Percentiles rank a stretch among this genome's conserved stretches.
These are phyloP conservation scores for Xylaria intraflava DNA, from an alignment of 495 filamentous ascomycete species.

Conservation along the genomic window DNA sequence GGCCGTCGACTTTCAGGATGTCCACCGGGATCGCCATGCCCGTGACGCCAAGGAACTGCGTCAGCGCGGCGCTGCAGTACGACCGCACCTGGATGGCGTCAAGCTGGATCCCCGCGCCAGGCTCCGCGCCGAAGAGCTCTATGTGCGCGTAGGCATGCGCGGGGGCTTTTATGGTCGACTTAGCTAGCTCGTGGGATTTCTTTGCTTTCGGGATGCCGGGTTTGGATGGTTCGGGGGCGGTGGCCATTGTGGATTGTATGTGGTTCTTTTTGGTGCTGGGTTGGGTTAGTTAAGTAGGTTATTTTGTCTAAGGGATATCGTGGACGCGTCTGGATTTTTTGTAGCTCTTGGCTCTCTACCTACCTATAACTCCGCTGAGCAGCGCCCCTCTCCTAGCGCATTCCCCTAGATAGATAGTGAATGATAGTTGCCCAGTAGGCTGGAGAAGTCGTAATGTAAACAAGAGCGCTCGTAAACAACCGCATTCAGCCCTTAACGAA, in stretches of 20 bases:
- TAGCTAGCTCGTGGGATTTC: slow-evolving; percentile 30
- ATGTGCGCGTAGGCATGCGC: slow-evolving; percentile 40
- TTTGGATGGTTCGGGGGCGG: slow-evolving; percentile 14
- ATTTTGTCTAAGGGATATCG: too few relatives aligned
- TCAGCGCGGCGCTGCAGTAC: slow-evolving; percentile 64
- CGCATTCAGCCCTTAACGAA: too few relatives aligned
- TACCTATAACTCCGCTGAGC: too few relatives aligned
- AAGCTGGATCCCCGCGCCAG: slow-evolving; percentile 28
- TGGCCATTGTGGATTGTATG: slow-evolving; percentile 15
- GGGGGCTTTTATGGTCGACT: slow-evolving; percentile 30
- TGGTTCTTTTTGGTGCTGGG: background rate
- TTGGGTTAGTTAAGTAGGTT: too few relatives aligned
- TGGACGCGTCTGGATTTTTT: too few relatives aligned
- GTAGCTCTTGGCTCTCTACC: too few relatives aligned
- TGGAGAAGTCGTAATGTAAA: too few relatives aligned
- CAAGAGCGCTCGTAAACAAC: too few relatives aligned
- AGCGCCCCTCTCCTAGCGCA: too few relatives aligned
- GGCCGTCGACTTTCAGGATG: slow-evolving; percentile 57
- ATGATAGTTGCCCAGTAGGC: too few relatives aligned
- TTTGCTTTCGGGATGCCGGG: slow-evolving; percentile 7
- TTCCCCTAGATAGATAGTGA: too few relatives aligned
- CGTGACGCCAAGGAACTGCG: slow-evolving; percentile 71
- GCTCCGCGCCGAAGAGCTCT: slow-evolving; percentile 16
- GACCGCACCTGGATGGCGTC: slow-evolving; percentile 70
- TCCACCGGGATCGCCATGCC: slow-evolving; percentile 76